A percentile compares a stretch with the other conserved stretches of the same genome.
Evolutionary conservation across 2,329 filamentous ascomycete genomes (phyloP).

Genomic region (Metarhizium robertsii): DNA sequence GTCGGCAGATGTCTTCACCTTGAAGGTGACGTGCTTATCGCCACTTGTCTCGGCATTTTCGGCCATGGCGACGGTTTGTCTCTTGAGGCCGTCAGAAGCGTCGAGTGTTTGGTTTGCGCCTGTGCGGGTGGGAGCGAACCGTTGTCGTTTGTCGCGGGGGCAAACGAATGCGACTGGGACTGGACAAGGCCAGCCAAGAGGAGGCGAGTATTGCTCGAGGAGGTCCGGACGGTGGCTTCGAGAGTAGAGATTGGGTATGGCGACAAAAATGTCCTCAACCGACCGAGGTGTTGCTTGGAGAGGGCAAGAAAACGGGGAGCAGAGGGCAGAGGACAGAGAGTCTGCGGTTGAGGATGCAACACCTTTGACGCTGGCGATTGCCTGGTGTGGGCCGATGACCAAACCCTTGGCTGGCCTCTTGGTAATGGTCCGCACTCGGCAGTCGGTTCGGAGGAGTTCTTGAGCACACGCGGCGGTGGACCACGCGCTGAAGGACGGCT

Average conservation of each 20-base stretch:
- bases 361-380: neutral
- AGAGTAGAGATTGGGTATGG: neutral
- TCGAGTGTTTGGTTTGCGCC: neutral
- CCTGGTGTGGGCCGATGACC: neutral
- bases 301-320: no score
- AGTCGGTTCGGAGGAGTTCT: no score
- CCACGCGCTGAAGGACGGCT: neutral
- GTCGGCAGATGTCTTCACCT: slow-evolving; percentile 93
- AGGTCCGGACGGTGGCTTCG: neutral
- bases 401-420: neutral
- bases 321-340: no score
- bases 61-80: slow-evolving; percentile 41
- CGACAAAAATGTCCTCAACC: neutral
- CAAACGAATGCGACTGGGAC: neutral
- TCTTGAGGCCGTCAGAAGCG: neutral
- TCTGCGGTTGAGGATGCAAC: neutral
- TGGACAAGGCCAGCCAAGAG: neutral
- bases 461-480: no score
- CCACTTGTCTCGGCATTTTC: slow-evolving; percentile 51
- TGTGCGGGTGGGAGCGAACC: neutral
- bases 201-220: neutral
- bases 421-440: neutral
- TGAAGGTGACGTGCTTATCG: slow-evolving; percentile 83
- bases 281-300: no score
- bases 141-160: neutral